Evolutionary conservation across 179 eudicot species (phyloP), one percentile per base, ranked within the genome.

Genomic region (Sideroxylon spinosum): DNA sequence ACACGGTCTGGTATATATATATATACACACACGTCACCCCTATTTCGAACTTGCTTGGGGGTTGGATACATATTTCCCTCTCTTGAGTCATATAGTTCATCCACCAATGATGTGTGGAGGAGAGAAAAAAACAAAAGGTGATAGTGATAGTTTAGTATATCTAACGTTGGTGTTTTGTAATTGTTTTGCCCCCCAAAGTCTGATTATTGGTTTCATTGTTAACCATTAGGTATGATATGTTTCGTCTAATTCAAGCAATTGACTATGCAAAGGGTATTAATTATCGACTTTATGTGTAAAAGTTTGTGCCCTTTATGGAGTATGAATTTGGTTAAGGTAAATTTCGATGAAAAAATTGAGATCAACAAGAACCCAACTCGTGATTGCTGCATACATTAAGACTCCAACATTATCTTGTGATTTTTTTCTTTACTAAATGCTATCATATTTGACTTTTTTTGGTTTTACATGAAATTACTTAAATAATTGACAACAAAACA

Each of bases 201-300:
- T 70, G 16, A 32, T 28, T 52, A n/a, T 26, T 53, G 62, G 19
- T 48, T 5, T n/a, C 32, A 50, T 71, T 48, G 60, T 22, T 48
- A 13, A 59, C 19, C 4, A 48, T 22, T 52, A 26, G 75, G 62
- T 71, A 28, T 23, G 56, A 71, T 12, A 12, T 7, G 25, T 71
- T 50, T 71, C 75, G n/a, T 71, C n/a, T 26, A 23, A 26, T 50
- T 71, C 44, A 71, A 71, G 62, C 61, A 23, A 23, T 23, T 52
- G 61, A 25, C 32, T n/a, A 37, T 37, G 44, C 44, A 37, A 37
- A 37, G 44, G 44, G 5, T 11, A n/a, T 60, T 55, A 4, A 55
- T 16, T 55, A 55, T 55, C 60, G 17, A 55, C 60, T 64, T 6
- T 26, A 2, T 13, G 60, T 55, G 17, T 16, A 14, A 55, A 55